Percentiles rank a stretch among this genome's conserved stretches.
These are phyloP conservation scores for Rhodotorula sp. DNA, from an alignment of 1,284 basidiomycete species.

Conservation along the genomic window DNA sequence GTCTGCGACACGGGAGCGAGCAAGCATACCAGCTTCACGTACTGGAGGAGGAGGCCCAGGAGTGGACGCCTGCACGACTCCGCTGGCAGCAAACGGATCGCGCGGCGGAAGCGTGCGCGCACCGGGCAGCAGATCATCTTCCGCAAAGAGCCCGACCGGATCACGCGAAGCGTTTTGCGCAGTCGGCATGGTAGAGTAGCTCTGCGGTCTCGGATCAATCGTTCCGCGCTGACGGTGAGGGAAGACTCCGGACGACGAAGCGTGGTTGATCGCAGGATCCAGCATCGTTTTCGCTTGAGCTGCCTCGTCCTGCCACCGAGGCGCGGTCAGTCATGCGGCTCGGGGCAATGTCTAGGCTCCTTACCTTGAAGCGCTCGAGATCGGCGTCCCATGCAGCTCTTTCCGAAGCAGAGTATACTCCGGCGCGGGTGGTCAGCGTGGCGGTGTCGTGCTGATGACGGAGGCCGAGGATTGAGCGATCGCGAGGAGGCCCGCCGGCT, in stretches of 20 bases:
- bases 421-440: slow-evolving; percentile 21
- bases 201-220: slow-evolving; percentile 6
- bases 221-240: background rate
- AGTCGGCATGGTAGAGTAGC: background rate
- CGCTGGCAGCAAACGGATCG: slow-evolving; percentile 16
- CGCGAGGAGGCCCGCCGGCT: no score
- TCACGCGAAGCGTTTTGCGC: no score
- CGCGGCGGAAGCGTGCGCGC: background rate
- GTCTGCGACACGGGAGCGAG: no score
- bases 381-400: slow-evolving; percentile 4
- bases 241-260: no score
- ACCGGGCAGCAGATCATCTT: background rate
- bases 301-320: background rate
- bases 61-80: slow-evolving; percentile 1
- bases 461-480: background rate
- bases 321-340: background rate
- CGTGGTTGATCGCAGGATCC: no score
- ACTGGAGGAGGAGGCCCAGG: background rate
- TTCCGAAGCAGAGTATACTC: slow-evolving; percentile 8
- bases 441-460: background rate
- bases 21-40: background rate
- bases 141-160: background rate
- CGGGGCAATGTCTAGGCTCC: background rate
- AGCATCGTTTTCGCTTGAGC: background rate
- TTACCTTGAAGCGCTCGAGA: slow-evolving; percentile 13